A percentile compares a stretch with the other conserved stretches of the same genome.
Conservation (phyloP, 2,329 filamentous ascomycete genomes). For the Alternaria triticina region DNA sequence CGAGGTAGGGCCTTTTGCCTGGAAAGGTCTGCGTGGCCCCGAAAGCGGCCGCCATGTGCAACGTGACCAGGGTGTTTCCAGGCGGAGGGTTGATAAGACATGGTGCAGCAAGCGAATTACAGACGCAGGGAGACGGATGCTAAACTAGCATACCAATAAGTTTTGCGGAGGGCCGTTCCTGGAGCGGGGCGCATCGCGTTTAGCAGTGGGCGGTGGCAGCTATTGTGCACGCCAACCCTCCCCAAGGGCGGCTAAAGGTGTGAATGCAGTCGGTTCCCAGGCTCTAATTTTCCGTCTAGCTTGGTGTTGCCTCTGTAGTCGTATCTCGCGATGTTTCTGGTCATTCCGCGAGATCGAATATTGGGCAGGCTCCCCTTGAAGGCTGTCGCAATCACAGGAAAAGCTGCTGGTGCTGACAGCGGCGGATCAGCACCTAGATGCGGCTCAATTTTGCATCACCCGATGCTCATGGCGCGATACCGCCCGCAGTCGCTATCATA, state of each 20-base stretch:
- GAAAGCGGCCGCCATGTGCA: slow-evolving; percentile 40
- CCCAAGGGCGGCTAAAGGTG: slow-evolving; percentile 14
- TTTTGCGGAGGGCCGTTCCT: slow-evolving; percentile 12
- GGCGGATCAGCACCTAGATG: slow-evolving; percentile 15
- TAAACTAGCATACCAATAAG: slow-evolving; percentile 16
- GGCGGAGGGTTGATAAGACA: slow-evolving; percentile 39
- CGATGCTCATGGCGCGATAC: slow-evolving; percentile 8
- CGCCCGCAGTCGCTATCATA: slow-evolving; percentile 10
- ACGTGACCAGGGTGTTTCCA: slow-evolving; percentile 34
- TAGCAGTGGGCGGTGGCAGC: slow-evolving; percentile 10
- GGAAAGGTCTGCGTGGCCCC: slow-evolving; percentile 31
- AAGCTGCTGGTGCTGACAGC: slow-evolving; percentile 20
- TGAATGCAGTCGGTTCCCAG: slow-evolving; percentile 3
- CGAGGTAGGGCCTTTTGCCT: slow-evolving; percentile 31
- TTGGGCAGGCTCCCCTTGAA: background rate
- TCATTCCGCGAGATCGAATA: background rate
- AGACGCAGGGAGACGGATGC: slow-evolving; percentile 19
- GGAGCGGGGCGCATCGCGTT: slow-evolving; percentile 13
- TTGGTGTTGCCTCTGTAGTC: background rate
- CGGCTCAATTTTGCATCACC: slow-evolving; percentile 18
- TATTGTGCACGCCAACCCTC: slow-evolving; percentile 1
- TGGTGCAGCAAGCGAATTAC: slow-evolving; percentile 23
- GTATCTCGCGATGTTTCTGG: background rate
- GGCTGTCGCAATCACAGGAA: slow-evolving; percentile 22
- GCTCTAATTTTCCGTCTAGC: background rate